phyloP scores from a whole-genome alignment of 306 rosid genomes.

The Echinosophora koreensis region DNA sequence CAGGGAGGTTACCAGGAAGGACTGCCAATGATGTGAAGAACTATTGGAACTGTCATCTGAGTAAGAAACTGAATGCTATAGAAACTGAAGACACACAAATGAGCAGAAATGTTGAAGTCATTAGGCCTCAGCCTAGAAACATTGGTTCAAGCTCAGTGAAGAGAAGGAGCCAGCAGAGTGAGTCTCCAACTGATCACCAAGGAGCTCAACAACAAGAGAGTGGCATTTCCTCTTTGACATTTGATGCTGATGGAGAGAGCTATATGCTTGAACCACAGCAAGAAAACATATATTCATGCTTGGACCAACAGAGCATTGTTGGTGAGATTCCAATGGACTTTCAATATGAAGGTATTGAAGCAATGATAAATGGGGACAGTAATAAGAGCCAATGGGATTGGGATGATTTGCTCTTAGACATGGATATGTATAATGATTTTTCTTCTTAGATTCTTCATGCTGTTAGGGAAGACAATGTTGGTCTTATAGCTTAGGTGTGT shows the following conservation, averaged over 20 bases:
- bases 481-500: conserved; percentile 34
- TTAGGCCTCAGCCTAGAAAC: conserved; percentile 46
- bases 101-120: conserved; percentile 34
- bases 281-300: conserved; percentile 42
- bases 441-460: conserved; percentile 27
- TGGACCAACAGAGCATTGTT: conserved; percentile 45
- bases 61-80: conserved; percentile 56
- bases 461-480: conserved; percentile 18
- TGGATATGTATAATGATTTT: conserved; percentile 56
- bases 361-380: conserved; percentile 43
- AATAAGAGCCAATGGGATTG: conserved; percentile 56
- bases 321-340: conserved; percentile 50
- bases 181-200: conserved; percentile 35
- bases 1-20: conserved; percentile 76
- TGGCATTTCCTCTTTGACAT: conserved; percentile 18
- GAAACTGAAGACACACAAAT: conserved; percentile 42
- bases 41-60: conserved; percentile 76
- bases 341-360: conserved; percentile 48
- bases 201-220: conserved; percentile 43
- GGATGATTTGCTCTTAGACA: conserved; percentile 64
- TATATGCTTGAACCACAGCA: conserved; percentile 43
- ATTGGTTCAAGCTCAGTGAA: conserved; percentile 41
- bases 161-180: conserved; percentile 8
- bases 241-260: conserved; percentile 41
- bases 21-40: conserved; percentile 75